Conservation (phyloP, 768 basidiomycete genomes). For the Boletus barrowsii region DNA sequence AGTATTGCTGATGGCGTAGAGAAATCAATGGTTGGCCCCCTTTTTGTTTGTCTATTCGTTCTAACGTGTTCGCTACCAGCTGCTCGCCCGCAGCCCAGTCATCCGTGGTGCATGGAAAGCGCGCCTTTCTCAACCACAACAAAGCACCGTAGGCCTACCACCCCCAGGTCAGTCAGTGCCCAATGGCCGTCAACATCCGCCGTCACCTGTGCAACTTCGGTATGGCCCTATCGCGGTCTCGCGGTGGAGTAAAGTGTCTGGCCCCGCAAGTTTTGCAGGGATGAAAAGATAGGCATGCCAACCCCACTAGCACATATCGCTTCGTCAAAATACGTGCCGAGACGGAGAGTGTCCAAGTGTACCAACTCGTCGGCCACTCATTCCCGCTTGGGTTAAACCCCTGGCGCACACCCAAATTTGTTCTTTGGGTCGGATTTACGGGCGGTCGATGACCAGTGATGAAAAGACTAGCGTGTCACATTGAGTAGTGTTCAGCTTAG, state of each 20-base stretch:
- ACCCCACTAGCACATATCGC: not conserved
- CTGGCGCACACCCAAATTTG: conserved; percentile 3
- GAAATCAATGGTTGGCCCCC: conserved; percentile 65
- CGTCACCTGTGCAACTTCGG: conserved; percentile 25
- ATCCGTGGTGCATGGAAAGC: conserved; percentile 78
- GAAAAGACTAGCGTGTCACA: conserved; percentile 10
- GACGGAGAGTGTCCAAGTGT: conserved; percentile 5
- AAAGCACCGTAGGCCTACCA: conserved; percentile 19
- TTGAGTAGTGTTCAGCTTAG: conserved; percentile 13
- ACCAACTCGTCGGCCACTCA: conserved; percentile 1
- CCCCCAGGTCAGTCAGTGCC: conserved; percentile 16
- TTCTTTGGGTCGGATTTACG: conserved; percentile 4
- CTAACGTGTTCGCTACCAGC: conserved; percentile 40
- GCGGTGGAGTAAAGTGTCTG: conserved; percentile 72
- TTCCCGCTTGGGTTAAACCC: not conserved
- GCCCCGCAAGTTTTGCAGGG: conserved; percentile 58
- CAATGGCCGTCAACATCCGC: conserved; percentile 25
- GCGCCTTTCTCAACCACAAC: conserved; percentile 44
- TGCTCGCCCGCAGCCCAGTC: conserved; percentile 58
- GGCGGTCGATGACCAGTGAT: not conserved
- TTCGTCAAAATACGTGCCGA: conserved; percentile 3
- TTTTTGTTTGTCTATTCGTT: conserved; percentile 2
- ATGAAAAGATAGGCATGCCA: conserved; percentile 54
- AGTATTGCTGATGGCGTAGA: conserved; percentile 95
- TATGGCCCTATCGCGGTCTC: conserved; percentile 67